Evolutionary conservation across 139 green algal species (phyloP), one percentile per base, ranked within the genome.

Genomic region (Closterium sp.): DNA sequence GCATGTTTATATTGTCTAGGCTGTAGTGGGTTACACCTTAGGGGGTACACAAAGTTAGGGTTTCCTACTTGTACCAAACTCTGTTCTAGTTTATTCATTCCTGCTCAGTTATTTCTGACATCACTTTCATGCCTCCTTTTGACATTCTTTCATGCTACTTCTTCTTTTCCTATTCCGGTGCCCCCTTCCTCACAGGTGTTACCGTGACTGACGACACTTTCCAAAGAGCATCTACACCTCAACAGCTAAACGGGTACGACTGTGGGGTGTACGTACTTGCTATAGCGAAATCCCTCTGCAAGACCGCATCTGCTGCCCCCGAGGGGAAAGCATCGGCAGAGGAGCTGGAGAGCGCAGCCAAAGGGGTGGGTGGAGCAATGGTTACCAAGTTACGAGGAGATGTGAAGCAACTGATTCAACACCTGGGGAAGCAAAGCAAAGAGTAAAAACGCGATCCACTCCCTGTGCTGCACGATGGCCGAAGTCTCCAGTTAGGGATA

Each of bases 241-340:
- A 94, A 22, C 91, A 94, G 32, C 21, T 70, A 28, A 94, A 94
- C 89, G 88, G 89, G 2, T 93, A 89, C 17, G 91, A 94, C 86
- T 94, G 91, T 89, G 91, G 91, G 10, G 85, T 94, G 89, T 94
- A 94, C 31, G 91, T 94, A 28, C 84, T 94, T 17, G 91, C 38
- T 31, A 94, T 92, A 31, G 84, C 84, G 19, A 30, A 31, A 4
- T 21, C 28, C 28, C 28, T 87, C 84, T 87, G 84, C 84, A 24
- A 87, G 84, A 73, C 50, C 1, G 50, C 50, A 73, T 73, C 50
- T 73, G 50, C 50, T 24, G 13, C 50, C 1, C 13, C 50, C 10
- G 13, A 21, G 13, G 50, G 50, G 17, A 73, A 73, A 73, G 50
- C 50, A 4, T 73, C 50, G 17, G 50, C 50, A 27, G 50, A 73